Percentiles rank a stretch among this genome's conserved stretches.
Conservation (phyloP, 73 alveolate genomes). For the Strombidium stylifer region DNA sequence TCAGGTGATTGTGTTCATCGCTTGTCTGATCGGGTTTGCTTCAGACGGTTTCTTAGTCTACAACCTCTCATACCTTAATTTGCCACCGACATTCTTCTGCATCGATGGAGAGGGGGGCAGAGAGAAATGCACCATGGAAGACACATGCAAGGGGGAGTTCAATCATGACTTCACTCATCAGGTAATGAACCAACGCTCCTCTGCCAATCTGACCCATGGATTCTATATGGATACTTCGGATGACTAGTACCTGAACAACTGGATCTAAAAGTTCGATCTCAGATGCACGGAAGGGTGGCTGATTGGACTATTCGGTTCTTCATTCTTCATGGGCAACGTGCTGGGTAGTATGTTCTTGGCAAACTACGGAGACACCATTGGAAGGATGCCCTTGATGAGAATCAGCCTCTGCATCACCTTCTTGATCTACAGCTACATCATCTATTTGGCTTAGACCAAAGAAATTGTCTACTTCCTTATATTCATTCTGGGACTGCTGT, state of each 20-base stretch:
- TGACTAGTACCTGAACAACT: conserved; percentile 1
- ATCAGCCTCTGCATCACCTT: background rate
- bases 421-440: background rate
- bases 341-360: conserved; percentile 11
- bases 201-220: no score
- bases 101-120: no score
- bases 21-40: no score
- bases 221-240: no score
- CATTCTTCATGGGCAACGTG: conserved; percentile 23
- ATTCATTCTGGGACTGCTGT: conserved; percentile 14
- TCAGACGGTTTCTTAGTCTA: no score
- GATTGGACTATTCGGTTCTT: conserved; percentile 18
- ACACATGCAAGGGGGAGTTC: no score
- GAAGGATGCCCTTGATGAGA: conserved; percentile 12
- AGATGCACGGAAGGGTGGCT: conserved; percentile 29
- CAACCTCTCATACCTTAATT: no score
- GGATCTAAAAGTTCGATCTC: conserved; percentile 11
- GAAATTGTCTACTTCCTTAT: background rate
- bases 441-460: background rate
- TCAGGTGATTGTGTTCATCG: no score
- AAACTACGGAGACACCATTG: conserved; percentile 20
- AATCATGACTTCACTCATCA: no score
- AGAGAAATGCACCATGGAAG: no score
- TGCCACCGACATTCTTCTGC: no score
- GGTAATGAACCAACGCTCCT: no score